Conservation (phyloP, 2,329 filamentous ascomycete species). For the Botrytis deweyae region DNA sequence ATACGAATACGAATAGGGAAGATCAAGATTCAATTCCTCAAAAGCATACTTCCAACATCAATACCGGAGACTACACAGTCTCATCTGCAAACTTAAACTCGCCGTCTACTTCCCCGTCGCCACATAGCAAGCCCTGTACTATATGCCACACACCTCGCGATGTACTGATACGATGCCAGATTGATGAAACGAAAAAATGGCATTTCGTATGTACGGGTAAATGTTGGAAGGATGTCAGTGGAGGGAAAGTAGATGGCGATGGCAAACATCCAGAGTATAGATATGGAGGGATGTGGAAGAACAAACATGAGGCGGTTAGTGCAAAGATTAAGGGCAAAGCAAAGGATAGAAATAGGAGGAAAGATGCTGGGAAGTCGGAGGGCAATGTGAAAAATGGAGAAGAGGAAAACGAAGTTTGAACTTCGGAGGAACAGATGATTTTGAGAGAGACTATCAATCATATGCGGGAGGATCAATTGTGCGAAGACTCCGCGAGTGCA, state of each 20-base stretch:
- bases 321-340: constrained; percentile 29
- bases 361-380: neutral
- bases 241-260: constrained; percentile 23
- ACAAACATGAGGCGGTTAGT: constrained; percentile 28
- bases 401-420: neutral
- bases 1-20: neutral
- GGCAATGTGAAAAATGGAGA: neutral
- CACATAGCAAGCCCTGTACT: constrained; percentile 26
- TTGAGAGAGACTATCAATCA: neutral
- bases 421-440: neutral
- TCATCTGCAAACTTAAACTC: neutral
- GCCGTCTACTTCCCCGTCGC: neutral
- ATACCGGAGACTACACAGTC: neutral
- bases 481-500: neutral
- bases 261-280: constrained; percentile 16
- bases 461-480: no score
- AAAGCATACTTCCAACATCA: neutral
- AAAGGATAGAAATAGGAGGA: constrained; percentile 20
- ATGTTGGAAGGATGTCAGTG: constrained; percentile 15
- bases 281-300: constrained; percentile 30
- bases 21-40: neutral
- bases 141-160: constrained; percentile 23
- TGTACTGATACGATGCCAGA: constrained; percentile 27
- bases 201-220: constrained; percentile 26
- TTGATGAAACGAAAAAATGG: constrained; percentile 26